Evolutionary conservation across 75 land plant genomes (phyloP), one percentile per base, ranked within the genome.

Genomic region (Picea sitchensis): DNA sequence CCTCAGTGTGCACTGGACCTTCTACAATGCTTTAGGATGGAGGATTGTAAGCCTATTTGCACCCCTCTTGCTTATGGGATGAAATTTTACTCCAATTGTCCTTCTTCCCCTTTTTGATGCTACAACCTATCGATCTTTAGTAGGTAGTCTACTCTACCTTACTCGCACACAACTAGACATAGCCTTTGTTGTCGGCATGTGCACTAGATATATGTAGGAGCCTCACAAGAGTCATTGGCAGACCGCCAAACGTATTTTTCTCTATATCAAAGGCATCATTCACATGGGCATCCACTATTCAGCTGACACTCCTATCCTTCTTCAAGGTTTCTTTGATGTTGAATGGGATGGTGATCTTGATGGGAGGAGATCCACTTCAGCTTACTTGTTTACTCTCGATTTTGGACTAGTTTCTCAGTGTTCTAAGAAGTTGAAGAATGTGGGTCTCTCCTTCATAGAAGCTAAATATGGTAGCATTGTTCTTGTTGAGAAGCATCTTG

Each of bases 91-190:
- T 3, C 75, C 11, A 36, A 79, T 64, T 59, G 75, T 32, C 51
- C 56, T 14, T 14, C 20, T 17, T 80, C 77, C 61, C 62, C 71
- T 14, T 32, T 31, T 2, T 12, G 26, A 26, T 26, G 26, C 26
- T 26, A 26, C 26, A 26, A 26, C 26, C 26, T 26, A 26, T 26
- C 26, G 26, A 26, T 26, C 26, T 26, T 26, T 26, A 26, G 26
- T 26, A 26, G 26, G 26, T 26, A 26, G 26, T 68, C 65, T 78
- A 6, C 81, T 72, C 76, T 83, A 79, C 65, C 41, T 78, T 18
- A 76, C 75, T 75, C 61, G 71, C 5, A 89, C 88, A 14, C 73
- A 85, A 15, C 89, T 81, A 18, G 85, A 90, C 65, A 65, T 90
- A 14, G 38, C 84, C 2, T 87, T 59, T 80, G 83, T 87, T 5